A percentile compares a stretch with the other conserved stretches of the same genome.
Evolutionary conservation across 2,329 filamentous ascomycete species (phyloP).

Genomic region (Penicillium sp.): DNA sequence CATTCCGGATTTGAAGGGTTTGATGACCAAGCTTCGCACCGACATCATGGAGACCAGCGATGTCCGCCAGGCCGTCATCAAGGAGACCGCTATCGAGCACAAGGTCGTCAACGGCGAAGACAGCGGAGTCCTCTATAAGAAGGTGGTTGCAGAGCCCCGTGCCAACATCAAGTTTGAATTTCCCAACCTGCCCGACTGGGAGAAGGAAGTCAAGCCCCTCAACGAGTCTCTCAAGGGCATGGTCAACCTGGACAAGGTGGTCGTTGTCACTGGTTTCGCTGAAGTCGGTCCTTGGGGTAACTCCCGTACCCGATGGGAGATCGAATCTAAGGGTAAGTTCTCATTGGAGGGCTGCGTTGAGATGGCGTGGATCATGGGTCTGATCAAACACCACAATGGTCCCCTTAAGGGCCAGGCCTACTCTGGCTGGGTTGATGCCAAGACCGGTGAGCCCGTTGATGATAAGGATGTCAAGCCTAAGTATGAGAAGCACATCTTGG

Average conservation of each 20-base stretch:
- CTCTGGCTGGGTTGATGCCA: slow-evolving; percentile 92
- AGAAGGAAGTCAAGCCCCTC: slow-evolving; percentile 82
- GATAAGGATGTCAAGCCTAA: slow-evolving; percentile 97
- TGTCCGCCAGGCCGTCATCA: slow-evolving; percentile 86
- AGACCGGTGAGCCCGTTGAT: slow-evolving; percentile 91
- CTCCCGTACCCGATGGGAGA: slow-evolving; percentile 96
- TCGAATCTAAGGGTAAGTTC: slow-evolving; percentile 96
- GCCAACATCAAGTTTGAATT: slow-evolving; percentile 99
- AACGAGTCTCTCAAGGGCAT: slow-evolving; percentile 90
- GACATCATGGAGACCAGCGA: slow-evolving; percentile 95
- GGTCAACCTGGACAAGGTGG: slow-evolving; percentile 97
- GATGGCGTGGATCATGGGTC: slow-evolving; percentile 99
- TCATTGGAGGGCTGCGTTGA: slow-evolving; percentile 97
- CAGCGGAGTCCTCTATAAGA: slow-evolving; percentile 90
- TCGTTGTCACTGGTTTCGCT: slow-evolving; percentile 94
- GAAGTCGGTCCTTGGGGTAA: slow-evolving; percentile 89
- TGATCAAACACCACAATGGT: slow-evolving; percentile 98
- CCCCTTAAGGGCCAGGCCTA: slow-evolving; percentile 94
- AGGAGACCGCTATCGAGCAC: slow-evolving; percentile 95
- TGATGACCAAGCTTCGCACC: slow-evolving; percentile 90
- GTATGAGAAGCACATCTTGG: slow-evolving; percentile 94
- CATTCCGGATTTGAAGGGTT: slow-evolving; percentile 88
- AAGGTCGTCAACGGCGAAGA: slow-evolving; percentile 94
- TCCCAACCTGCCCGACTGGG: slow-evolving; percentile 85
- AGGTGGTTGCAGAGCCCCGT: slow-evolving; percentile 85